Conservation (phyloP, 1,139 yeast genomes). For the Candida smagusa region DNA sequence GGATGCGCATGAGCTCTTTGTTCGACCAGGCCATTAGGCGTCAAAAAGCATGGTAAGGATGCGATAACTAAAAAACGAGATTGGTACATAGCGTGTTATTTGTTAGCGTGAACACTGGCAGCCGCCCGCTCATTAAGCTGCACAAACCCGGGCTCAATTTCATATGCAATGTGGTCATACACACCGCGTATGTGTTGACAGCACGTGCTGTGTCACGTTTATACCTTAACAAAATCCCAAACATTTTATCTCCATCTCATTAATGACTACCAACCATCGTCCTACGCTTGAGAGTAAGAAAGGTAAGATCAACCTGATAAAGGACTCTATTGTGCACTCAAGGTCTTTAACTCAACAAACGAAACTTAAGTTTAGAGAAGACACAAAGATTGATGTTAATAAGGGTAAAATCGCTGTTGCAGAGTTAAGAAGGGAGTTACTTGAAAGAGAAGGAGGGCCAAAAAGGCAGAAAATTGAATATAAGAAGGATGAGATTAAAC, state of each 20-base stretch:
- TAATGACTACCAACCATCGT: slow-evolving; percentile 85
- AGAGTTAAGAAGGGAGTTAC: slow-evolving; percentile 20
- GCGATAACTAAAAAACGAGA: too few relatives aligned
- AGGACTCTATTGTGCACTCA: slow-evolving; percentile 57
- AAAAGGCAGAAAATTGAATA: slow-evolving; percentile 1
- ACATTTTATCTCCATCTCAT: neutral
- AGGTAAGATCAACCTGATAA: slow-evolving; percentile 51
- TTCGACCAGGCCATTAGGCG: too few relatives aligned
- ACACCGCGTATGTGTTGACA: too few relatives aligned
- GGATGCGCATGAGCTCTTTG: too few relatives aligned
- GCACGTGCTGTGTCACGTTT: too few relatives aligned
- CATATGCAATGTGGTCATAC: too few relatives aligned
- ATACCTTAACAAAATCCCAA: too few relatives aligned
- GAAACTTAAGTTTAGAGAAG: slow-evolving; percentile 56
- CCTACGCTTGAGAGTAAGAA: slow-evolving; percentile 87
- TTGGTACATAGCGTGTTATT: too few relatives aligned
- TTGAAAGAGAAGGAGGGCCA: slow-evolving; percentile 16
- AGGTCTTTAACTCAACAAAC: slow-evolving; percentile 71
- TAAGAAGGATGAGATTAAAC: neutral
- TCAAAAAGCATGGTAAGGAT: too few relatives aligned
- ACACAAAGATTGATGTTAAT: slow-evolving; percentile 17
- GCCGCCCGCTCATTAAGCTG: too few relatives aligned
- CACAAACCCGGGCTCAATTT: too few relatives aligned
- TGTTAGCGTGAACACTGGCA: too few relatives aligned
- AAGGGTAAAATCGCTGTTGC: slow-evolving; percentile 11